Percentiles rank a stretch among this genome's conserved stretches.
Evolutionary conservation across 768 basidiomycete species (phyloP).

Genomic region (Tricholoma flavovirens): DNA sequence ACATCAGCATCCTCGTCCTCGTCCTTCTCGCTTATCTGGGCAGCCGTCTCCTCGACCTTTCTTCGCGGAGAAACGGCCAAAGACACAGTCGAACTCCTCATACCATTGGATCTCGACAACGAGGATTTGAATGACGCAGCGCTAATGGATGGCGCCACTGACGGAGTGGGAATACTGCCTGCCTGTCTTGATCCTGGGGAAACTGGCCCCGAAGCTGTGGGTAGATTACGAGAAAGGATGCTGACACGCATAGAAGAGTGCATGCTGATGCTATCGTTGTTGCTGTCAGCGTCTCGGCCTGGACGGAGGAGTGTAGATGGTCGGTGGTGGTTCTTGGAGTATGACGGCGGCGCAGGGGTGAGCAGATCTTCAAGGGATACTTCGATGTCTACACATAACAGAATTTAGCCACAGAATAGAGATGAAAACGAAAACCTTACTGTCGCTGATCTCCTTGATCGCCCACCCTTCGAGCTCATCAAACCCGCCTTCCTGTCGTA

Average conservation of each 20-base stretch:
- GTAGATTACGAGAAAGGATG: slow-evolving; percentile 31
- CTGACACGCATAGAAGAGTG: slow-evolving; percentile 35
- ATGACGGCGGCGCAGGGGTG: slow-evolving; percentile 31
- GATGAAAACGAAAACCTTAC: slow-evolving; percentile 29
- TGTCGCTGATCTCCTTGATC: slow-evolving; percentile 79
- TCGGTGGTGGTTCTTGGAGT: slow-evolving; percentile 14
- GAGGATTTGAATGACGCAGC: slow-evolving; percentile 43
- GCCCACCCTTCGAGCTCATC: slow-evolving; percentile 82
- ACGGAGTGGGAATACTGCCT: slow-evolving; percentile 9
- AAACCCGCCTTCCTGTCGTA: slow-evolving; percentile 77
- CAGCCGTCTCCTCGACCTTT: not conserved
- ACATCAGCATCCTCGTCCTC: slow-evolving; percentile 16
- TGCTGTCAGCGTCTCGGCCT: slow-evolving; percentile 32
- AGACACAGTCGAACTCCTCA: slow-evolving; percentile 17
- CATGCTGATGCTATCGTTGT: slow-evolving; percentile 36
- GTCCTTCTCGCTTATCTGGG: slow-evolving; percentile 12
- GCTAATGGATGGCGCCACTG: slow-evolving; percentile 18
- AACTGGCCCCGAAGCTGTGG: slow-evolving; percentile 9
- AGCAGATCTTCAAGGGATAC: slow-evolving; percentile 72
- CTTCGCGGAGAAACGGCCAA: not conserved
- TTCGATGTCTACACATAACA: slow-evolving; percentile 60
- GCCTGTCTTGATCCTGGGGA: not conserved
- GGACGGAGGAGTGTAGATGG: slow-evolving; percentile 14
- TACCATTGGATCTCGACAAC: slow-evolving; percentile 30
- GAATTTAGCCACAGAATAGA: not conserved